These are phyloP conservation scores for Kwoniella mangroviensis DNA, from an alignment of 768 basidiomycete species.

Conservation along the genomic window DNA sequence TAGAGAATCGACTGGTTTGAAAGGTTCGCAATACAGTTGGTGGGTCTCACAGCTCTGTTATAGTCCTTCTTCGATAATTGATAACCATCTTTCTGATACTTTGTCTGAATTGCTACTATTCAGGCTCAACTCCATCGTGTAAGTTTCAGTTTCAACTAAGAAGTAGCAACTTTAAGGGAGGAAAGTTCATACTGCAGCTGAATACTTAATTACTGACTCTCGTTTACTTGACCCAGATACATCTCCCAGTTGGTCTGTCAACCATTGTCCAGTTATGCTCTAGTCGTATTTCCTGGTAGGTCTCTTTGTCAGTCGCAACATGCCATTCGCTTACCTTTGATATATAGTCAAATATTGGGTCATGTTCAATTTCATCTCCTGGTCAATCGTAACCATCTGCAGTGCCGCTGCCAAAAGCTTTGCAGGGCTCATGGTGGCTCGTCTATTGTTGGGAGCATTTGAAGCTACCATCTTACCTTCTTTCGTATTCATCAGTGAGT, in stretches of 20 bases:
- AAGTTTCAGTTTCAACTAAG: too few relatives aligned
- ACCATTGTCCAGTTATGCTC: constrained; percentile 42
- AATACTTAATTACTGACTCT: background rate
- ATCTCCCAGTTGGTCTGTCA: constrained; percentile 42
- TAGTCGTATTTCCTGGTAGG: constrained; percentile 45
- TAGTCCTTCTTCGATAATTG: background rate
- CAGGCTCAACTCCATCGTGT: constrained; percentile 59
- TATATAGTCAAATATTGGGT: constrained; percentile 41
- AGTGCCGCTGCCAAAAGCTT: constrained; percentile 42
- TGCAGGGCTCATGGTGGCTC: constrained; percentile 34
- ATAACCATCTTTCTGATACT: background rate
- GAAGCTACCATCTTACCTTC: constrained; percentile 53
- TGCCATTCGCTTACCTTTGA: background rate
- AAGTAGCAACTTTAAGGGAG: too few relatives aligned
- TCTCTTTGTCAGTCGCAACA: background rate
- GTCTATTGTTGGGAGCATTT: constrained; percentile 54
- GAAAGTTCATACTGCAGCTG: too few relatives aligned
- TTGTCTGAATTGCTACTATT: background rate
- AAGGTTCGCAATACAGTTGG: constrained; percentile 62
- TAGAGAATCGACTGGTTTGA: constrained; percentile 47
- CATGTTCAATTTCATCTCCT: constrained; percentile 45
- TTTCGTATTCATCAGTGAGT: constrained; percentile 19
- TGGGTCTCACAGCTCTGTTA: constrained; percentile 57
- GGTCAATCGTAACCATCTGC: constrained; percentile 41
- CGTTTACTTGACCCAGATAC: constrained; percentile 20